phyloP scores from a whole-genome alignment of 108 stramenopile species.

The Cylindrotheca closterium region DNA sequence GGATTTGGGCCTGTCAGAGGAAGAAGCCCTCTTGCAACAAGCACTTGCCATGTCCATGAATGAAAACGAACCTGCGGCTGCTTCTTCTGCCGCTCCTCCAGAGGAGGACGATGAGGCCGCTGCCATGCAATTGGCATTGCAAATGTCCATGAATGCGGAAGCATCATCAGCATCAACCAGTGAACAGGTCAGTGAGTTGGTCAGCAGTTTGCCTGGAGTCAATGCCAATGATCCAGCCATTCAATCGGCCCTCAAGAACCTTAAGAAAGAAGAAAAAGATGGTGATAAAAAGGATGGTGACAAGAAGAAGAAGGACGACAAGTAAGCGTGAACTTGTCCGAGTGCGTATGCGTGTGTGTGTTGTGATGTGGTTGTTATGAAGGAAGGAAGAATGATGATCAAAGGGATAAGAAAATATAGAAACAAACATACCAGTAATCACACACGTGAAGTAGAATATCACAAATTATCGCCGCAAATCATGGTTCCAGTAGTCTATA shows the following conservation, averaged over 20 bases:
- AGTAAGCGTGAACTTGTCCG: conserved; percentile 17
- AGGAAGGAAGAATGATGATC: neutral
- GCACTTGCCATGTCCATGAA: conserved; percentile 98
- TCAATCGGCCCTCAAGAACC: conserved; percentile 71
- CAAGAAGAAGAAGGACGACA: conserved; percentile 23
- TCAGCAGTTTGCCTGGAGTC: conserved; percentile 86
- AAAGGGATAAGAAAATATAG: no score
- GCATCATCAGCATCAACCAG: conserved; percentile 8
- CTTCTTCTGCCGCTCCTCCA: conserved; percentile 19
- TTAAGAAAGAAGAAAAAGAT: conserved; percentile 54
- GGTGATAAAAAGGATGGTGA: conserved; percentile 39
- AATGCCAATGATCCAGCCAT: conserved; percentile 92
- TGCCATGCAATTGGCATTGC: conserved; percentile 86
- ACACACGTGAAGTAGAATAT: no score
- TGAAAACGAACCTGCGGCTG: conserved; percentile 56
- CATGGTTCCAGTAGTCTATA: no score
- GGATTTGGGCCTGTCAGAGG: conserved; percentile 55
- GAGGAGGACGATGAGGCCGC: conserved; percentile 86
- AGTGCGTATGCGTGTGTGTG: neutral
- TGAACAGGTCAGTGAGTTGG: conserved; percentile 48
- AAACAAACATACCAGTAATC: no score
- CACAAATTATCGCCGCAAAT: no score
- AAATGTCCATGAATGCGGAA: conserved; percentile 67
- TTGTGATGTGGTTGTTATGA: neutral
- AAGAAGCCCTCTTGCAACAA: conserved; percentile 92